Conservation (phyloP, 495 filamentous ascomycete genomes). For the Recurvomyces mirabilis region DNA sequence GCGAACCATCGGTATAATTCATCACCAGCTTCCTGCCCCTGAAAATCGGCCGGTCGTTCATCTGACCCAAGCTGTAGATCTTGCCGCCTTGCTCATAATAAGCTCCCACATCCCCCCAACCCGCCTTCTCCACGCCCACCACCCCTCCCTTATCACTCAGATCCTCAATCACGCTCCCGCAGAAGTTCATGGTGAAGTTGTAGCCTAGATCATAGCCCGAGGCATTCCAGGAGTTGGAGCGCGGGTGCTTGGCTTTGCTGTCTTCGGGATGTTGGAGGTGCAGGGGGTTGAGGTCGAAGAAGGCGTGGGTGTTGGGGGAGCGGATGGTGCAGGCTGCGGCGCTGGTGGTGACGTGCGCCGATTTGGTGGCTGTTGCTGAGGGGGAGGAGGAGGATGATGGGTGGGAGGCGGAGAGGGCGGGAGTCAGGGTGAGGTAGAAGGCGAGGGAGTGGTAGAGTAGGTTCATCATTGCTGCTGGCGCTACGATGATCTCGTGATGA, state of each 20-base stretch:
- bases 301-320: conserved; percentile 60
- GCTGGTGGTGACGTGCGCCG: conserved; percentile 27
- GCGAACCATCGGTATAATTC: conserved; percentile 84
- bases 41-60: conserved; percentile 58
- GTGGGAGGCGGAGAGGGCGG: not conserved
- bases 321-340: conserved; percentile 65
- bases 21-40: conserved; percentile 84
- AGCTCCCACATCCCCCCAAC: conserved; percentile 80
- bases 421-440: conserved; percentile 18
- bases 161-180: conserved; percentile 69
- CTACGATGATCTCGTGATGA: not conserved
- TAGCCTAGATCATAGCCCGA: conserved; percentile 73
- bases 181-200: conserved; percentile 95
- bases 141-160: conserved; percentile 54
- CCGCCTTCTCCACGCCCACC: conserved; percentile 41
- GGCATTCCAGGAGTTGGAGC: conserved; percentile 67
- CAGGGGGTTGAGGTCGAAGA: conserved; percentile 81
- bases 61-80: conserved; percentile 69
- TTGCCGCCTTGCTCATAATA: conserved; percentile 66
- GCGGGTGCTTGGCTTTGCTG: conserved; percentile 47
- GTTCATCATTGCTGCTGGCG: conserved; percentile 6
- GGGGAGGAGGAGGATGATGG: conserved; percentile 13
- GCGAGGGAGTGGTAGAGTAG: conserved; percentile 21
- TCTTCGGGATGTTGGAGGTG: conserved; percentile 48
- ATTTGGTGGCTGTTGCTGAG: conserved; percentile 29